A percentile compares a stretch with the other conserved stretches of the same genome.
These are phyloP conservation scores for Hypoxylon rickii DNA, from an alignment of 495 filamentous ascomycete species.

Conservation along the genomic window DNA sequence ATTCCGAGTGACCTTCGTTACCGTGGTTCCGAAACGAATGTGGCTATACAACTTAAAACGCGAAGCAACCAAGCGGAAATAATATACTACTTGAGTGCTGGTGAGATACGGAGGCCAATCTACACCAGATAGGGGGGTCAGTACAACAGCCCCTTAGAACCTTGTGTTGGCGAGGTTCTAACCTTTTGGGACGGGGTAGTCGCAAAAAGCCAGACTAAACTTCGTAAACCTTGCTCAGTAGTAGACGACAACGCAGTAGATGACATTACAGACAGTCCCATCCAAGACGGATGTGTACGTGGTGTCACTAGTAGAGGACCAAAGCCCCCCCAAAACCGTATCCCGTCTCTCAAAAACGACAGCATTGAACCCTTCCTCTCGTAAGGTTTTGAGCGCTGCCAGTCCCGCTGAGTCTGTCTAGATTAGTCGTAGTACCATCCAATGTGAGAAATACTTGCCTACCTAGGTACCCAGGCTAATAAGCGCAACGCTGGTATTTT, in stretches of 20 bases:
- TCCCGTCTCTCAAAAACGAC: slow-evolving; percentile 30
- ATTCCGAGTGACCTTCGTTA: slow-evolving; percentile 14
- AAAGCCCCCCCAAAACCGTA: slow-evolving; percentile 29
- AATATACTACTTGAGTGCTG: slow-evolving; percentile 1
- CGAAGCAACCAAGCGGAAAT: slow-evolving; percentile 20
- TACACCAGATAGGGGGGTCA: not conserved
- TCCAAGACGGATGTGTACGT: slow-evolving; percentile 17
- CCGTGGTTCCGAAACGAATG: slow-evolving; percentile 11
- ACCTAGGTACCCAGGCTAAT: slow-evolving; percentile 26
- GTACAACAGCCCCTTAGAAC: not conserved
- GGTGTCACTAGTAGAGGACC: slow-evolving; percentile 12
- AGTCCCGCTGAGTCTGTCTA: slow-evolving; percentile 26
- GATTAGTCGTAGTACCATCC: too few species aligned
- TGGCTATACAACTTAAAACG: slow-evolving; percentile 16
- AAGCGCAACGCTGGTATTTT: slow-evolving; percentile 17
- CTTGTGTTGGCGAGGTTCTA: not conserved
- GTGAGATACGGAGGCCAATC: slow-evolving; percentile 16
- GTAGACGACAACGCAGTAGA: slow-evolving; percentile 14
- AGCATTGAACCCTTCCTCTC: slow-evolving; percentile 28
- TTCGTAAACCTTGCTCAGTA: not conserved
- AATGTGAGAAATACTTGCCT: too few species aligned
- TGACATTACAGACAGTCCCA: slow-evolving; percentile 25
- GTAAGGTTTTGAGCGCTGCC: slow-evolving; percentile 20
- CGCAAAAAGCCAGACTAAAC: slow-evolving; percentile 21
- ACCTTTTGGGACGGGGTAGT: slow-evolving; percentile 20